Conservation (phyloP, 2,329 filamentous ascomycete genomes). For the Keithomyces neogunnii region DNA sequence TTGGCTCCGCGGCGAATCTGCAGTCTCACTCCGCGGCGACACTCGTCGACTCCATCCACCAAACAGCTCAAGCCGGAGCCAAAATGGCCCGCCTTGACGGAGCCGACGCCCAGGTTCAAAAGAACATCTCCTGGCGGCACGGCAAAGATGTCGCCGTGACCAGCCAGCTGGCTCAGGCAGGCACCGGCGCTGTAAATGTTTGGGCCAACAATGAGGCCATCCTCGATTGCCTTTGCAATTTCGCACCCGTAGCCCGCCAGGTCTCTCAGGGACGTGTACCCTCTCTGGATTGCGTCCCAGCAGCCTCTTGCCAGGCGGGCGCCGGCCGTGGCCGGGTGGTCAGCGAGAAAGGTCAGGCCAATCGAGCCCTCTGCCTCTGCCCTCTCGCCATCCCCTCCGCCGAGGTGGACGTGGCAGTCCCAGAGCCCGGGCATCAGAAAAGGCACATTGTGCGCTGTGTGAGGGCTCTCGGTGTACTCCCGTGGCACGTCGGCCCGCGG, state of each 20-base stretch:
- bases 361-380: constrained; percentile 12
- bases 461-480: constrained; percentile 19
- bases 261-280: constrained; percentile 43
- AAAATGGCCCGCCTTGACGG: constrained; percentile 21
- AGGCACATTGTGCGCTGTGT: constrained; percentile 23
- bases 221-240: constrained; percentile 30
- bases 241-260: constrained; percentile 37
- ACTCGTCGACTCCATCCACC: constrained; percentile 31
- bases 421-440: constrained; percentile 43
- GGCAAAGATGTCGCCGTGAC: constrained; percentile 33
- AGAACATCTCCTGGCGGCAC: constrained; percentile 27
- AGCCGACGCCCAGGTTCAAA: constrained; percentile 22
- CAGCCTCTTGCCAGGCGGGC: constrained; percentile 31
- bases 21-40: constrained; percentile 27
- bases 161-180: constrained; percentile 36
- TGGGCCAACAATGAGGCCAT: constrained; percentile 35
- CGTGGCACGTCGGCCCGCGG: constrained; percentile 6
- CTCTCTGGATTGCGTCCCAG: constrained; percentile 31
- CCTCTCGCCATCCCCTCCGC: constrained; percentile 20
- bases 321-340: constrained; percentile 23
- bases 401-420: constrained; percentile 42
- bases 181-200: constrained; percentile 38
- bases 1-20: constrained; percentile 30
- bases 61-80: constrained; percentile 17
- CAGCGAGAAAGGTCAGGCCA: constrained; percentile 14